phyloP scores from a whole-genome alignment of 1,284 basidiomycete genomes.

The Coniferiporia weirii region DNA sequence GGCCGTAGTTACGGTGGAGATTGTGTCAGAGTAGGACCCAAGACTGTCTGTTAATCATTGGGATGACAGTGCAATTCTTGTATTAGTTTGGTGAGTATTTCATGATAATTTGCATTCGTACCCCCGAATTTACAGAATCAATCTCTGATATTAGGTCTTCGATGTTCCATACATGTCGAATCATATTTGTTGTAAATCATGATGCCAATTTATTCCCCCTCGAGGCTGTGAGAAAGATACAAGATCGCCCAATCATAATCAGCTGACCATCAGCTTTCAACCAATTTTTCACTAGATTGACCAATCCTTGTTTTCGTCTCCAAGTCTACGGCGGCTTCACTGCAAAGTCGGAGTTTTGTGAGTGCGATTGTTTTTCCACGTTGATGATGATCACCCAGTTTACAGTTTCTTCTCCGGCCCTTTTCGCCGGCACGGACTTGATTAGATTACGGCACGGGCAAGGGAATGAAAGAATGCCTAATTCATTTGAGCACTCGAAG shows the following conservation, averaged over 20 bases:
- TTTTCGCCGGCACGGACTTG: too few species aligned
- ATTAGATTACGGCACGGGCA: too few species aligned
- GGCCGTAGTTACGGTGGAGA: too few species aligned
- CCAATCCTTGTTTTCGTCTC: not conserved
- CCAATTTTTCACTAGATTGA: not conserved
- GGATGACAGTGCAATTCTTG: not conserved
- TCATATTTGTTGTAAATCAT: not conserved
- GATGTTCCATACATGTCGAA: not conserved
- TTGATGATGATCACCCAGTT: too few species aligned
- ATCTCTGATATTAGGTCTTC: not conserved
- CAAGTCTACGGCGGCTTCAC: not conserved
- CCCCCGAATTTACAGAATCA: not conserved
- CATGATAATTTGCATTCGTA: not conserved
- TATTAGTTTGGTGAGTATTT: not conserved
- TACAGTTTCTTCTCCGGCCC: too few species aligned
- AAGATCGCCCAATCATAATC: not conserved
- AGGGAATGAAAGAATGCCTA: too few species aligned
- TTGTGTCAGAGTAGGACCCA: too few species aligned
- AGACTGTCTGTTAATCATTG: too few species aligned
- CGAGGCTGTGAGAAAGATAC: not conserved
- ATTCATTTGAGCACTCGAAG: too few species aligned
- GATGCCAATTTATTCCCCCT: not conserved
- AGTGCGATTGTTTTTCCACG: not conserved
- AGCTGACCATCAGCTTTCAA: not conserved
- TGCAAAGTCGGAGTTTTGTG: not conserved